Base-by-base conservation (phyloP, 345 rosid genomes). In the Salix koriyanagi region DNA sequence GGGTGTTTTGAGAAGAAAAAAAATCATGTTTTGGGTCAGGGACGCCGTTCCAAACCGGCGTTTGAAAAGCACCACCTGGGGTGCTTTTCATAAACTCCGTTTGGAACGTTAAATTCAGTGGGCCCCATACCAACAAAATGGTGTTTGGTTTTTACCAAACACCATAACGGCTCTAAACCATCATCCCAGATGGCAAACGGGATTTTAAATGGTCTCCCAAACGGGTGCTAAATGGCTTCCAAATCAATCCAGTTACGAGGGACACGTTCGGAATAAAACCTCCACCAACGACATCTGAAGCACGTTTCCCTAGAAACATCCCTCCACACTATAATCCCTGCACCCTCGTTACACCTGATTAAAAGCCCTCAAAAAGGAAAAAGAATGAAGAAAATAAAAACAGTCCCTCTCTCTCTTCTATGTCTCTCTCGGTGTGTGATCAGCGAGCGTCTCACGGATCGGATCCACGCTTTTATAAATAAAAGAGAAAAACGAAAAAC, bases 361-460 rank as follows among this genome's bases (percentile, higher is more conserved):
- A 19, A 1, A 37, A 52, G n/a, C 79, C 61, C 73, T 28, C 78
- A 36, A 58, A 21, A 4, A 18, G 32, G 39, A n/a, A 18, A 34
- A 18, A 10, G 6, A 34, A 28, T 19, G 19, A 67, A 60, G 7
- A 19, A 3, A 2, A 68, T 23, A 73, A 42, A 69, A 75, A 83
- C 69, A 79, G 79, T 80, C 76, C 37, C 42, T 44, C 28, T 76
- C 62, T n/a, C 26, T 79, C 67, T 46, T 48, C 39, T 42, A 69
- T 76, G 37, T 62, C 4, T 36, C 25, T 25, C 42, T 36, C 10
- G 18, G 7, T 50, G 9, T 61, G 79, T 73, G 86, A 91, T 86
- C 89, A 87, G 36, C 80, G 85, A 74, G 82, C 79, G 73, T 81
- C 77, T 85, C 77, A 10, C 80, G 86, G 90, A 89, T 91, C 91